Conservation (phyloP, 2,329 filamentous ascomycete genomes). For the Ophiostoma sp. region DNA sequence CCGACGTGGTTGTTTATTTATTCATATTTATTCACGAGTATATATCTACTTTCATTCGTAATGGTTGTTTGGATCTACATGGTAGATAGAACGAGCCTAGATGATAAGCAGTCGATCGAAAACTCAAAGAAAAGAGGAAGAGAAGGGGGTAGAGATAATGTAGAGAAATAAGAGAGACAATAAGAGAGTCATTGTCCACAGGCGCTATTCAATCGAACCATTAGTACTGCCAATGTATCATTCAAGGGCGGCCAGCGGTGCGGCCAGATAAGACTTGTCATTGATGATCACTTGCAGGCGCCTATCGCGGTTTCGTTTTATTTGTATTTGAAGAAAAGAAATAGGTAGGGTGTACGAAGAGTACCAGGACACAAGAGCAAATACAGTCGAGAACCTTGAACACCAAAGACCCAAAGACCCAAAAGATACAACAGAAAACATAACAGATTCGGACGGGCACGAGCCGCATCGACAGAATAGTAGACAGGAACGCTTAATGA, state of each 20-base stretch:
- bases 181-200: not conserved
- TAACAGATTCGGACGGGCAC: not conserved
- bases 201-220: not conserved
- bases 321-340: slow-evolving; percentile 5
- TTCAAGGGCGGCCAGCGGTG: not conserved
- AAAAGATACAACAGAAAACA: not conserved
- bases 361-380: not conserved
- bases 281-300: not conserved
- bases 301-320: not conserved
- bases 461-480: not conserved
- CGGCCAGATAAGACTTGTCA: not conserved
- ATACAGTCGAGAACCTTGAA: not conserved
- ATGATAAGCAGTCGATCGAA: too few species aligned
- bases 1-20: not conserved
- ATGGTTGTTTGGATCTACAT: too few species aligned
- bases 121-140: not conserved
- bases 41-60: too few species aligned
- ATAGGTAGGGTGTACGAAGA: not conserved
- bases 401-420: not conserved
- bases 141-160: not conserved
- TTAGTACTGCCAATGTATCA: not conserved
- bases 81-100: too few species aligned
- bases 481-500: slow-evolving; percentile 7
- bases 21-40: not conserved
- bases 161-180: not conserved